A percentile compares a stretch with the other conserved stretches of the same genome.
These are phyloP conservation scores for Anaeromyces robustus DNA, from an alignment of 192 early-diverging fungal genomes.

Conservation along the genomic window DNA sequence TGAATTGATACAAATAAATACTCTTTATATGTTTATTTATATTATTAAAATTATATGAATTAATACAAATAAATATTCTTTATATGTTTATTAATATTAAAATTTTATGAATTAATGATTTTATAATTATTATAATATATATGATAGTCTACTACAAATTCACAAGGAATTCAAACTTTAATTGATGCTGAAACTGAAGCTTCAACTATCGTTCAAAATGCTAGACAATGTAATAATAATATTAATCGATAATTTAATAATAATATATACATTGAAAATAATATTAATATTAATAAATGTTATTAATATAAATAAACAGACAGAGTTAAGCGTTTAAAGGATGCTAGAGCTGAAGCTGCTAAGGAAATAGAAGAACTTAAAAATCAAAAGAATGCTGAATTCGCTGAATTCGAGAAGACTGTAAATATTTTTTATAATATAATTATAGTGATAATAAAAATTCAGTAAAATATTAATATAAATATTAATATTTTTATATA, in stretches of 20 bases:
- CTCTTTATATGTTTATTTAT: no score
- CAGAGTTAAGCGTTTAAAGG: constrained; percentile 82
- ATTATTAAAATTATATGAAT: no score
- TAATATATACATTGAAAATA: neutral
- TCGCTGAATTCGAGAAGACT: constrained; percentile 52
- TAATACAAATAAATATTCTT: no score
- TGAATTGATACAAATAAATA: no score
- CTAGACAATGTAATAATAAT: constrained; percentile 60
- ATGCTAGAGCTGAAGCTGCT: constrained; percentile 82
- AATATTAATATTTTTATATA: constrained; percentile 6
- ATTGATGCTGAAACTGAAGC: constrained; percentile 96
- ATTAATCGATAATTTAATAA: neutral
- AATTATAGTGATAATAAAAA: neutral
- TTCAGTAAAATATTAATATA: constrained; percentile 6
- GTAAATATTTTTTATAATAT: constrained; percentile 13
- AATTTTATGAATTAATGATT: no score
- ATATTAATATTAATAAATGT: no score
- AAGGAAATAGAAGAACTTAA: constrained; percentile 84
- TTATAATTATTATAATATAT: no score
- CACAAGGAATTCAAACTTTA: constrained; percentile 87
- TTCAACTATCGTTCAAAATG: constrained; percentile 78
- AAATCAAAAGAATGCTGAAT: constrained; percentile 67
- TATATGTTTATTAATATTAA: no score
- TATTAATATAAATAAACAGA: constrained; percentile 34
- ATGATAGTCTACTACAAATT: constrained; percentile 24